Evolutionary conservation across 257 asterid species (phyloP).

Genomic region (Plantago ovata): DNA sequence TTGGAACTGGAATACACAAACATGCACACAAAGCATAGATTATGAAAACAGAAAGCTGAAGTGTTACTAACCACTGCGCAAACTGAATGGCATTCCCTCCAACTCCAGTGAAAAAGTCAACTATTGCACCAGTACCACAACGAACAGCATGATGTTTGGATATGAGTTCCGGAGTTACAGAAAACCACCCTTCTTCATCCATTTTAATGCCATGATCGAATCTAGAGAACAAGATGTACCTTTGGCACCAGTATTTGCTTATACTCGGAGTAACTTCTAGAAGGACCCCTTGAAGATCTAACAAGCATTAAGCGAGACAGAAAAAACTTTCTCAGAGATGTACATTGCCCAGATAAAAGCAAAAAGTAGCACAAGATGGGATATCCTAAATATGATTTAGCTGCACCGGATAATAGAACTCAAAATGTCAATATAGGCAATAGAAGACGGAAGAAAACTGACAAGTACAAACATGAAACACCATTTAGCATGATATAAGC

Average conservation of each 20-base stretch:
- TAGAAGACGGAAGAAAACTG: too few species aligned
- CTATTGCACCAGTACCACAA: conserved; percentile 62
- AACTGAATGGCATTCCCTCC: conserved; percentile 97
- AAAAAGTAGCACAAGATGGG: conserved; percentile 7
- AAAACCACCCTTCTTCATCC: conserved; percentile 99
- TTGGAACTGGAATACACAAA: neutral
- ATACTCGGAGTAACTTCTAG: conserved; percentile 49
- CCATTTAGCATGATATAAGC: too few species aligned
- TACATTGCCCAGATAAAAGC: conserved; percentile 1
- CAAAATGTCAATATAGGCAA: too few species aligned
- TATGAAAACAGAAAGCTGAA: conserved; percentile 9
- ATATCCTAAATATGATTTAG: too few species aligned
- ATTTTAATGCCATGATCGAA: conserved; percentile 74
- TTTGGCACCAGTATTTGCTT: conserved; percentile 85
- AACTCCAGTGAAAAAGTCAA: conserved; percentile 87
- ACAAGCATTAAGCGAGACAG: conserved; percentile 16
- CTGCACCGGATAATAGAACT: too few species aligned
- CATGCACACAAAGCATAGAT: neutral
- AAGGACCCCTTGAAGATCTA: conserved; percentile 38
- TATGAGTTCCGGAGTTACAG: conserved; percentile 82
- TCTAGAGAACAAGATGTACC: conserved; percentile 73
- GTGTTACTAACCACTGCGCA: conserved; percentile 54
- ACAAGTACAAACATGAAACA: too few species aligned
- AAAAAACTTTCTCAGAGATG: conserved; percentile 7
- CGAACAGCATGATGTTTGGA: conserved; percentile 91